These are phyloP conservation scores for Zea luxurians DNA, from an alignment of 176 grass and related monocot genomes.

Conservation along the genomic window DNA sequence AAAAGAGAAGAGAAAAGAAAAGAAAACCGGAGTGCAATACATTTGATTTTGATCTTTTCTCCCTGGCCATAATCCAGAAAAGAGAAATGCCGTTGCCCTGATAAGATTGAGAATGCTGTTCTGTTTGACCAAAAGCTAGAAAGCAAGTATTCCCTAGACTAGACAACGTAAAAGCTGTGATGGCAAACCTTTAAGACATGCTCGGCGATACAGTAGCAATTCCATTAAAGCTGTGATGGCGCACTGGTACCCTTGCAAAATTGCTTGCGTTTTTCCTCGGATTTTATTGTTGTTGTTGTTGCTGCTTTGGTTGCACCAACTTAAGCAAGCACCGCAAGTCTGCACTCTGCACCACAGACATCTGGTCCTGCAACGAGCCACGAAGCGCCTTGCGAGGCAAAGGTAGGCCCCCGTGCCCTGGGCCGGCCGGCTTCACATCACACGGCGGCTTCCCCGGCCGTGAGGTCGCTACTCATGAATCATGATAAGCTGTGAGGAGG, in stretches of 20 bases:
- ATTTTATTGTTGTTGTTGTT: neutral
- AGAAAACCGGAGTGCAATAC: neutral
- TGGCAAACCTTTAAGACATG: neutral
- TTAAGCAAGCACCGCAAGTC: neutral
- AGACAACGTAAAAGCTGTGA: constrained; percentile 14
- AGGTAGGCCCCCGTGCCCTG: neutral
- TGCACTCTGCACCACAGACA: neutral
- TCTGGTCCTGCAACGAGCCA: neutral
- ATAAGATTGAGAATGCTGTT: constrained; percentile 29
- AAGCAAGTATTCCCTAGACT: constrained; percentile 30
- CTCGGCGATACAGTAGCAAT: neutral
- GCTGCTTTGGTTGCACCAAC: neutral
- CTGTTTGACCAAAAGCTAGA: constrained; percentile 37
- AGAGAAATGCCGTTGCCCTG: neutral
- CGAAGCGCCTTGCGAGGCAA: too few species aligned
- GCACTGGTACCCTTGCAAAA: constrained; percentile 6
- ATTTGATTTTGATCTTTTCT: neutral
- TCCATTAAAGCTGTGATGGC: constrained; percentile 24
- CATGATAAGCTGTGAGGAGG: too few species aligned
- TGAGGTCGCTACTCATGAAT: too few species aligned
- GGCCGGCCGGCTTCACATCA: neutral
- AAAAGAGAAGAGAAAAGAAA: neutral
- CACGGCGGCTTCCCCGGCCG: neutral
- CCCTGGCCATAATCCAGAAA: neutral
- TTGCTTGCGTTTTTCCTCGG: neutral